Base-by-base conservation (phyloP, 129 eudicot genomes). In the Lonicera japonica region DNA sequence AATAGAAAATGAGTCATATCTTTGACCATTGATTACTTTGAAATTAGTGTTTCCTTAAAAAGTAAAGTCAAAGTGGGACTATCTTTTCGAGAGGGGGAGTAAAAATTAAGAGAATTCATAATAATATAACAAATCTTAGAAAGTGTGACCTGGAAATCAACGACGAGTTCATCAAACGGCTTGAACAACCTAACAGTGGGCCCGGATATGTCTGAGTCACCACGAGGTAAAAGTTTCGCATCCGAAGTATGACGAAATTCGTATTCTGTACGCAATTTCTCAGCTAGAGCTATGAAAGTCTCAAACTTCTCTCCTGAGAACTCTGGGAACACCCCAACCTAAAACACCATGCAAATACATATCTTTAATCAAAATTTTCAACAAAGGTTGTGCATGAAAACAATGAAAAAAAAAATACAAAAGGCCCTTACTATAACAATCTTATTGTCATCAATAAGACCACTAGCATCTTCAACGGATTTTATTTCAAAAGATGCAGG, bases 121-220 rank as follows among this genome's bases (percentile, higher is more conserved):
- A 46, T 22, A 18, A 25, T 15, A 38, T 7, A 23, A 24, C 4
- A 41, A 15, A 24, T 22, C 24, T 55, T 18, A n/a, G 50, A 59
- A 19, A 25, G 9, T 21, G 11, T 12, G 69, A 86, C 97, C 87
- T 87, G 69, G 59, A 78, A 91, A 70, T 91, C 97, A 17, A 84
- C 83, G 18, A 91, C 72, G 68, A 87, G 96, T 58, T 91, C 97
- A 66, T 91, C 97, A 70, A 91, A 91, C 57, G 95, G 97, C 82
- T 91, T 91, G 64, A 91, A 77, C 65, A 91, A 84, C 64, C 97
- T 79, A 67, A 91, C 70, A 24, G 71, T 39, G 61, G 97, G 90
- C 15, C 79, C 94, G 21, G 82, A 68, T 40, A 79, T 70, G 39
- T 90, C 82, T 15, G 82, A 75, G 53, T 91, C 95, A 61, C 97